Conservation (phyloP, 2,329 filamentous ascomycete species). For the Penicillium sclerotigenum region DNA sequence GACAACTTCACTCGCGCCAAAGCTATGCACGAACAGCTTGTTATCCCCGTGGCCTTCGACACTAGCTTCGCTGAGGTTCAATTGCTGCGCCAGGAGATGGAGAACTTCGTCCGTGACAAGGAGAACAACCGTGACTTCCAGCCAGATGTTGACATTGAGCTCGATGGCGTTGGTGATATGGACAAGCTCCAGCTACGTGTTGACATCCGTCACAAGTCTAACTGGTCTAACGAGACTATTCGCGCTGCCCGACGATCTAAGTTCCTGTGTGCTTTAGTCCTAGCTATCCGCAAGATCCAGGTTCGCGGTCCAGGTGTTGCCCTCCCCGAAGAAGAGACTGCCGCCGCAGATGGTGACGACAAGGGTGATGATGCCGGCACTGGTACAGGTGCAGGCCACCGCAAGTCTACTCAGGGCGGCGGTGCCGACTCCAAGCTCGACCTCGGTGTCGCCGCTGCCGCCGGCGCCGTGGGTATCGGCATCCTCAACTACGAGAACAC, state of each 20-base stretch:
- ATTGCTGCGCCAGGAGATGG: slow-evolving; percentile 77
- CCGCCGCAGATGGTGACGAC: slow-evolving; percentile 60
- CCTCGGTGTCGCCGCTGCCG: slow-evolving; percentile 10
- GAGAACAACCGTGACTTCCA: slow-evolving; percentile 92
- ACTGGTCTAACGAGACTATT: slow-evolving; percentile 83
- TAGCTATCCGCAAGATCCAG: slow-evolving; percentile 81
- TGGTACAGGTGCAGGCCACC: slow-evolving; percentile 12
- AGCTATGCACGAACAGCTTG: slow-evolving; percentile 82
- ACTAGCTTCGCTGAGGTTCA: slow-evolving; percentile 89
- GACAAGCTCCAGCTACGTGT: slow-evolving; percentile 83
- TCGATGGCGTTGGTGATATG: slow-evolving; percentile 75
- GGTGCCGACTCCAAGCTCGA: slow-evolving; percentile 7
- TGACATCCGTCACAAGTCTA: slow-evolving; percentile 86
- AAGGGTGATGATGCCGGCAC: slow-evolving; percentile 62
- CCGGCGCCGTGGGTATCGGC: slow-evolving; percentile 12
- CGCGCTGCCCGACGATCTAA: slow-evolving; percentile 81
- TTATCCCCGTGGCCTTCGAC: slow-evolving; percentile 77
- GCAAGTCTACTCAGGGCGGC: slow-evolving; percentile 15
- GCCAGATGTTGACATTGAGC: slow-evolving; percentile 73
- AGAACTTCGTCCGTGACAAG: slow-evolving; percentile 74
- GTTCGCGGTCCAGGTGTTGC: slow-evolving; percentile 79
- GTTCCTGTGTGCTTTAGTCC: slow-evolving; percentile 90
- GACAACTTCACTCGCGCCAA: slow-evolving; percentile 91
- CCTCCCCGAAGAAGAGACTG: slow-evolving; percentile 37
- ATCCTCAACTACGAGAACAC: slow-evolving; percentile 15